A percentile compares a stretch with the other conserved stretches of the same genome.
These are phyloP conservation scores for Pseudopithomyces maydicus DNA, from an alignment of 2,329 filamentous ascomycete species.

Conservation along the genomic window DNA sequence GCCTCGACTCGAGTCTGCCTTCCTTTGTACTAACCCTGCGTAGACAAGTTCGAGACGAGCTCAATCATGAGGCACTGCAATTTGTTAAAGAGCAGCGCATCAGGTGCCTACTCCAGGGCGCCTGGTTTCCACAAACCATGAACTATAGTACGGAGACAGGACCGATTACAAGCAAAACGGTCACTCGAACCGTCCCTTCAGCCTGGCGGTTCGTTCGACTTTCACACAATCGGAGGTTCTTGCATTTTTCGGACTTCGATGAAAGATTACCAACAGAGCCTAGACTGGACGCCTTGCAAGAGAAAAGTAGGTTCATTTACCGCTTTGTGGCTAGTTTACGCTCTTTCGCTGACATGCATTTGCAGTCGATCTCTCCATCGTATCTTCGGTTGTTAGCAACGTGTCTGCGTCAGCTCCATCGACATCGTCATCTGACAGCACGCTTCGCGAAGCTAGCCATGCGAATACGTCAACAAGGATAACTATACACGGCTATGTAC, in stretches of 20 bases:
- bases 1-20: not conserved
- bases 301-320: constrained; percentile 64
- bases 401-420: constrained; percentile 69
- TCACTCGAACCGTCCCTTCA: constrained; percentile 52
- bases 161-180: constrained; percentile 48
- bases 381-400: constrained; percentile 94
- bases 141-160: constrained; percentile 57
- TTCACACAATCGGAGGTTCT: constrained; percentile 85
- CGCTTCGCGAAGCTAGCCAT: constrained; percentile 41
- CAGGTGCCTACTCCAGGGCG: constrained; percentile 82
- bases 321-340: constrained; percentile 20
- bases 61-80: constrained; percentile 87
- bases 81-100: constrained; percentile 98
- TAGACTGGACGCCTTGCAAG: constrained; percentile 71
- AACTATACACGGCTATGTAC: constrained; percentile 78
- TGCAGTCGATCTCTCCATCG: constrained; percentile 77
- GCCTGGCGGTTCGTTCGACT: constrained; percentile 84
- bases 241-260: constrained; percentile 89
- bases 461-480: constrained; percentile 75
- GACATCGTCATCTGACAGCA: constrained; percentile 54
- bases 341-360: constrained; percentile 33
- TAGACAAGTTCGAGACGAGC: constrained; percentile 83
- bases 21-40: constrained; percentile 25
- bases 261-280: constrained; percentile 68
- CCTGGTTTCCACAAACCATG: constrained; percentile 75